Conservation (phyloP, 768 basidiomycete species). For the Asterophora parasitica region DNA sequence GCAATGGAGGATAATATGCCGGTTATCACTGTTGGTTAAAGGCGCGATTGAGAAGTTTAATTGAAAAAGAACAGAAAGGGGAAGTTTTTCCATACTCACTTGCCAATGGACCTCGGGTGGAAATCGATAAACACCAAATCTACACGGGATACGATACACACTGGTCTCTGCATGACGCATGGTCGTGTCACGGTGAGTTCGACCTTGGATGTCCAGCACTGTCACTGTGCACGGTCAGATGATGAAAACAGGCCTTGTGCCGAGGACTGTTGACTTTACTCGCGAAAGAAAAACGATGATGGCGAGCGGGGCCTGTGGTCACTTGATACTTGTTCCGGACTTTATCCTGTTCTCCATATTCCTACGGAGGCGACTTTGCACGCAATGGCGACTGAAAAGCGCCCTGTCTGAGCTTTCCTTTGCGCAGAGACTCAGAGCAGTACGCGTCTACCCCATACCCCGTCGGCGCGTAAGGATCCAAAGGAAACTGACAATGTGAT, state of each 20-base stretch:
- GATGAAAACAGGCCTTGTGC: background rate
- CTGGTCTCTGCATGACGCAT: background rate
- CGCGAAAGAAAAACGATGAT: background rate
- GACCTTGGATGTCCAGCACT: background rate
- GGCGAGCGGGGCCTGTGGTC: background rate
- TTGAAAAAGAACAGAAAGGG: background rate
- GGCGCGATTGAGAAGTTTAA: background rate
- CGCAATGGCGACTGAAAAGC: background rate
- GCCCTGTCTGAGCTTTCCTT: background rate
- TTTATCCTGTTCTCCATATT: background rate
- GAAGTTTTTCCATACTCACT: background rate
- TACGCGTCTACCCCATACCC: no score
- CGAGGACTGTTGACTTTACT: background rate
- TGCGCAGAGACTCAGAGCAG: no score
- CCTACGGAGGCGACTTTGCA: background rate
- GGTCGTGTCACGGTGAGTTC: background rate
- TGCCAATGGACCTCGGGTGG: background rate
- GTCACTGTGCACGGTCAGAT: slow-evolving; percentile 2
- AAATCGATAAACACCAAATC: background rate
- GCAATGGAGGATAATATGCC: background rate
- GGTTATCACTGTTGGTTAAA: background rate
- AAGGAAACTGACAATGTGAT: background rate
- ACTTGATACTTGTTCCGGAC: background rate
- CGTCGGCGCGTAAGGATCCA: no score
- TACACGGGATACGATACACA: background rate